These are phyloP conservation scores for Lipomyces chichibuensis DNA, from an alignment of 805 yeast species.

Conservation along the genomic window DNA sequence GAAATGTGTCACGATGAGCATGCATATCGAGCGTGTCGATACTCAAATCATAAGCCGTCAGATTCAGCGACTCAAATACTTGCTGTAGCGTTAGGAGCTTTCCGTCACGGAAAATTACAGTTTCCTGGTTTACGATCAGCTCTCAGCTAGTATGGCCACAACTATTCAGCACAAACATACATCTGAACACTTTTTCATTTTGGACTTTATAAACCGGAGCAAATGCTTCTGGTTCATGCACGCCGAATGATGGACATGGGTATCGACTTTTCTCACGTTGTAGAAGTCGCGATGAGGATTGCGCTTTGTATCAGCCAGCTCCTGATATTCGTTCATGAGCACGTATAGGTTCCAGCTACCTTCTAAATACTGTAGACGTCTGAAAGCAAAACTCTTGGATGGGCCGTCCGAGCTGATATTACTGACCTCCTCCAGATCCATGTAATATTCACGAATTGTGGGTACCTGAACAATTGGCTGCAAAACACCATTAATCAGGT, in stretches of 20 bases:
- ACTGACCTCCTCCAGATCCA: constrained; percentile 76
- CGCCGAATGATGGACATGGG: constrained; percentile 98
- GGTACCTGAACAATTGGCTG: constrained; percentile 50
- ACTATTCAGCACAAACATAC: constrained; percentile 9
- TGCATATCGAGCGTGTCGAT: constrained; percentile 99
- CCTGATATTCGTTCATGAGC: constrained; percentile 88
- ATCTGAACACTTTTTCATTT: constrained; percentile 80
- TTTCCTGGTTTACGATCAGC: constrained; percentile 51
- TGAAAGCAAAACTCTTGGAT: constrained; percentile 91
- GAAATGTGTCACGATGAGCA: constrained; percentile 98
- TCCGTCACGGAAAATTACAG: constrained; percentile 92
- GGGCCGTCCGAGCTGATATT: constrained; percentile 91
- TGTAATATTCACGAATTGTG: constrained; percentile 79
- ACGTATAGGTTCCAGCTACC: constrained; percentile 95
- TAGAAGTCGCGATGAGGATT: constrained; percentile 98
- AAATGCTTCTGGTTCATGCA: constrained; percentile 99
- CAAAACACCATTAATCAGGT: constrained; percentile 41
- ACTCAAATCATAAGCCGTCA: constrained; percentile 91
- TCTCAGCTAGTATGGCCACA: neutral
- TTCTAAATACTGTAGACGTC: constrained; percentile 88
- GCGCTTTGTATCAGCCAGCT: constrained; percentile 82
- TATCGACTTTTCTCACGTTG: constrained; percentile 94
- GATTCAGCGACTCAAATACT: constrained; percentile 86
- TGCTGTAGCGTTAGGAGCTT: constrained; percentile 80
- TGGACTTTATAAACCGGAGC: constrained; percentile 89